phyloP scores from a whole-genome alignment of 2,329 filamentous ascomycete genomes.

The Pseudogymnoascus sp. region DNA sequence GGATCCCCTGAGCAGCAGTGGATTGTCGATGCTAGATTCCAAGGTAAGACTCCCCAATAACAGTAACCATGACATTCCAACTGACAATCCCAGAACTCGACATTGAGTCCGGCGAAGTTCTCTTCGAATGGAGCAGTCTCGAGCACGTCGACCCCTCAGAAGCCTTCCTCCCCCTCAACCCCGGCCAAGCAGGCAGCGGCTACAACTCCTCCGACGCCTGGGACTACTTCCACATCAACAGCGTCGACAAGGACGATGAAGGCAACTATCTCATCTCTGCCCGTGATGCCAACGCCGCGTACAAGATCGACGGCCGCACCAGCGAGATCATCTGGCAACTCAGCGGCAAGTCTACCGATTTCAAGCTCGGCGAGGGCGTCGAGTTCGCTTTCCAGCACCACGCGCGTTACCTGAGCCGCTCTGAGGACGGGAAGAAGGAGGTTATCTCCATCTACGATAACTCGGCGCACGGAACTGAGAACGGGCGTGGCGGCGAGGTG shows the following conservation, averaged over 20 bases:
- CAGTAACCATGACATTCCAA: constrained; percentile 19
- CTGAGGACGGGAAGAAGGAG: constrained; percentile 14
- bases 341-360: constrained; percentile 37
- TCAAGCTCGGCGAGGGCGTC: constrained; percentile 35
- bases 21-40: constrained; percentile 48
- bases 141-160: constrained; percentile 43
- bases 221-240: constrained; percentile 32
- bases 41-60: constrained; percentile 32
- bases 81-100: constrained; percentile 19
- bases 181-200: constrained; percentile 35
- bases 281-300: constrained; percentile 38
- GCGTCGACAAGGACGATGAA: constrained; percentile 32
- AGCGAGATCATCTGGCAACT: constrained; percentile 42
- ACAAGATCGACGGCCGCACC: constrained; percentile 39
- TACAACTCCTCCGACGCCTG: constrained; percentile 35
- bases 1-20: constrained; percentile 42
- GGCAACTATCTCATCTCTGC: constrained; percentile 43
- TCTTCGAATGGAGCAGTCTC: constrained; percentile 53
- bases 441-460: constrained; percentile 24
- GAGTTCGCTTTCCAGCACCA: constrained; percentile 45
- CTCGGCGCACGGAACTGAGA: constrained; percentile 15
- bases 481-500: constrained; percentile 14
- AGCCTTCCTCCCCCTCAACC: constrained; percentile 38
- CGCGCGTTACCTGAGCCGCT: constrained; percentile 33
- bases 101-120: constrained; percentile 41